Conservation (phyloP, 208 protist genomes). For the Blechomonas ayalai region DNA sequence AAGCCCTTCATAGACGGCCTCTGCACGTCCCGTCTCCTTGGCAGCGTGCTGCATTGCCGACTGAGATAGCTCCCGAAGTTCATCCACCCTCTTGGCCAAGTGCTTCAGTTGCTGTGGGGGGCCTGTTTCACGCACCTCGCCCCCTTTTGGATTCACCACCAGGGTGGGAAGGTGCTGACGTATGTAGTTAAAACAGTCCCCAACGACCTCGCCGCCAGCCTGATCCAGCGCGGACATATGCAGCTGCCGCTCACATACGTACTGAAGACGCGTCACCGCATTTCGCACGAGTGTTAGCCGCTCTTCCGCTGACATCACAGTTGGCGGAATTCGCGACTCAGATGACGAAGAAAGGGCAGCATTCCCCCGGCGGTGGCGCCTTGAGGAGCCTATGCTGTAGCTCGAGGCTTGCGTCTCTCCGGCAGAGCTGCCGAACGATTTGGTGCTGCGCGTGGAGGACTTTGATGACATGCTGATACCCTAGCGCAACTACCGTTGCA, state of each 20-base stretch:
- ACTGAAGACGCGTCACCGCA: conserved; percentile 62
- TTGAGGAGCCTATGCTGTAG: conserved; percentile 35
- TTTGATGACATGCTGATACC: conserved; percentile 46
- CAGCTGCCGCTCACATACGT: conserved; percentile 62
- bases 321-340: conserved; percentile 38
- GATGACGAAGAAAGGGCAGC: conserved; percentile 7
- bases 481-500: conserved; percentile 5
- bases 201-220: conserved; percentile 34
- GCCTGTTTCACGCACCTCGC: conserved; percentile 27
- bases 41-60: conserved; percentile 15
- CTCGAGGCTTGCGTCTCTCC: conserved; percentile 40
- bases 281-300: conserved; percentile 68
- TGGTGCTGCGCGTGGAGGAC: conserved; percentile 40
- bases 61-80: too few species aligned
- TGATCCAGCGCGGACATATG: conserved; percentile 64
- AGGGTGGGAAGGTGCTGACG: conserved; percentile 38
- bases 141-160: conserved; percentile 45
- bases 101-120: conserved; percentile 50
- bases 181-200: conserved; percentile 42
- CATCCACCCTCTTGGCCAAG: conserved; percentile 32
- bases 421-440: conserved; percentile 42
- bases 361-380: conserved; percentile 32
- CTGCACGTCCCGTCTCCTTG: conserved; percentile 10
- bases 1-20: conserved; percentile 61
- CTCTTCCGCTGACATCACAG: conserved; percentile 62